Evolutionary conservation across 164 flowering plant genomes (phyloP), one percentile per base, ranked within the genome.

Genomic region (Tinospora cordifolia): DNA sequence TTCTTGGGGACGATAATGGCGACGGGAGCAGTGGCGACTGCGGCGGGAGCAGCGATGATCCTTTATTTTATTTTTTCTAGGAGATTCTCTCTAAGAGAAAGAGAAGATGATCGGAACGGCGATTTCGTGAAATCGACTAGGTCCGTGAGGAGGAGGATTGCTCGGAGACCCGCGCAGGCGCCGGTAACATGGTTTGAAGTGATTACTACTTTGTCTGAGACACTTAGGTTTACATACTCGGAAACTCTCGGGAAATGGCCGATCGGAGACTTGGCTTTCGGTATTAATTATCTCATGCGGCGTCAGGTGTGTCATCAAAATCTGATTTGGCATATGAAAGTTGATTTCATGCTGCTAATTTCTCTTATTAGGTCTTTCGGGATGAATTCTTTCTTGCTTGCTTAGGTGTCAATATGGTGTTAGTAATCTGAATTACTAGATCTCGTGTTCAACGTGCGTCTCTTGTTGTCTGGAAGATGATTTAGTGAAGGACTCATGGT

Each of bases 241-340:
- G 98, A 93, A 75, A 91, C 98, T n/a, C 71, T 93, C 14, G 98
- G 96, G 17, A 91, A 93, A 78, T 93, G 98, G 97, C 98, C 97
- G 62, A 90, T 93, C 58, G 97, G 90, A 0, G 98, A 93, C 66
- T 78, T 93, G 79, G 96, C 98, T 46, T 93, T 93, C 62, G 98
- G 98, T n/a, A 91, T 93, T 54, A 93, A 88, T 79, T 93, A 85
- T 77, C 84, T 87, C n/a, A 81, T 91, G 81, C 81, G 90, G 46
- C 77, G 91, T 69, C 98, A 93, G 91, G 98, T 91, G 75, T 19
- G 41, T 14, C 36, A 30, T 30, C 36, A 30, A 30, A 30, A 30
- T 30, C 36, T 30, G 36, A 30, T 1, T 30, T 30, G 2, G 36
- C 3, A 2, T 1, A 30, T 4, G 2, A 4, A 30, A 30, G 36